These are phyloP conservation scores for Saccharomycopsis microspora DNA, from an alignment of 805 yeast species.

Conservation along the genomic window DNA sequence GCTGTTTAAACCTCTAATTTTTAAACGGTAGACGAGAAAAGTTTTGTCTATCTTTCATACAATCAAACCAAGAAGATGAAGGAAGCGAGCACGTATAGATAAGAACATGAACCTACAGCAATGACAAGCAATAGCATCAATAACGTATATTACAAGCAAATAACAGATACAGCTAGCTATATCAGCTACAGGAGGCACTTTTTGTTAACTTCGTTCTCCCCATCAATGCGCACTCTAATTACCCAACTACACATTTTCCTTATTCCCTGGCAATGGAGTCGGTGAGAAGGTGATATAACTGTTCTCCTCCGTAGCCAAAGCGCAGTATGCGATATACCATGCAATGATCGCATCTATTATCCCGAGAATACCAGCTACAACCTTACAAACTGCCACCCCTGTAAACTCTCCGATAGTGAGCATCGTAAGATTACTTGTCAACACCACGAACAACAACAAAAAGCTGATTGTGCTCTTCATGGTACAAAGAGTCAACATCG, in stretches of 20 bases:
- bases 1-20: no score
- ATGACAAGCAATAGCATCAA: no score
- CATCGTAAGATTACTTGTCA: slow-evolving; percentile 42
- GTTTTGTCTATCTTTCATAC: no score
- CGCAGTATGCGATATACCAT: slow-evolving; percentile 50
- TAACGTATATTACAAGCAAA: no score
- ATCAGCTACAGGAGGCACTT: no score
- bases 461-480: slow-evolving; percentile 54
- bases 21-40: no score
- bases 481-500: slow-evolving; percentile 39
- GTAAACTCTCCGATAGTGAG: slow-evolving; percentile 40
- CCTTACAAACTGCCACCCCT: slow-evolving; percentile 25
- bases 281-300: slow-evolving; percentile 18
- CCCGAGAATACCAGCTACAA: slow-evolving; percentile 47
- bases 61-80: no score
- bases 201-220: no score
- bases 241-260: not conserved
- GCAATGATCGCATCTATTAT: slow-evolving; percentile 39
- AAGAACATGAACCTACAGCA: no score
- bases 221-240: no score
- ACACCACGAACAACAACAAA: slow-evolving; percentile 39
- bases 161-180: no score
- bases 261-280: not conserved
- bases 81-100: no score
- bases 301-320: slow-evolving; percentile 44